Evolutionary conservation across 2,329 filamentous ascomycete genomes (phyloP), one percentile per base, ranked within the genome.

Genomic region (Ascochyta clinopodiicola): DNA sequence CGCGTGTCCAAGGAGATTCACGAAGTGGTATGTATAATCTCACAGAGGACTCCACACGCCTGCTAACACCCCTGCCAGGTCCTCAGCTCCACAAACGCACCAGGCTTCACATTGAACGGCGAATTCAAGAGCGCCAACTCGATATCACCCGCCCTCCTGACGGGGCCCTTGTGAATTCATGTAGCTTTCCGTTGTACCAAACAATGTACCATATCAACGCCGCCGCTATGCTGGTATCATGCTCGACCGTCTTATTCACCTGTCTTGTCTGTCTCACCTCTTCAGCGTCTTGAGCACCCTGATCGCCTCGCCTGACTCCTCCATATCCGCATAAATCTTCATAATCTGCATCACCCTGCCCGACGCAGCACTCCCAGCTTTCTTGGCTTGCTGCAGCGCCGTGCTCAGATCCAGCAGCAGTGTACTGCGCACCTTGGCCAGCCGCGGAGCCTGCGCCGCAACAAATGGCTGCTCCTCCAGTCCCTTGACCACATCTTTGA

Each of bases 61-160:
- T 60, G 70, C 77, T 55, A 75, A 80, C 44, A 80, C 78, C 67
- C 75, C 75, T 62, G 15, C 22, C 54, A 85, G 73, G 90, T 98
- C 31, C 79, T 99, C 68, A 94, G 91, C 80, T 92, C 92, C 12
- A 96, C 94, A 6, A 84, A 95, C 71, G 88, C 89, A 1, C 93
- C 95, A 1, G 94, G 92, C 0, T 86, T 99, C 80, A 92, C 88
- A 73, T 78, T 99, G 74, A 96, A 86, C 72, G 94, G 93, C 53
- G 86, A 89, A 50, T 90, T 95, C 75, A 86, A 79, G 67, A 81
- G 88, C 12, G 43, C 71, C 5, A 63, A 75, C 37, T 77, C 73
- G 17, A 70, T 78, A 62, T 56, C 70, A n/a, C 65, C 75, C 15
- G 77, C 74, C 61, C 77, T 79, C 7, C 50, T 77, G 29, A 63